Conservation (phyloP, 257 asterid genomes). For the Solanum bulbocastanum region DNA sequence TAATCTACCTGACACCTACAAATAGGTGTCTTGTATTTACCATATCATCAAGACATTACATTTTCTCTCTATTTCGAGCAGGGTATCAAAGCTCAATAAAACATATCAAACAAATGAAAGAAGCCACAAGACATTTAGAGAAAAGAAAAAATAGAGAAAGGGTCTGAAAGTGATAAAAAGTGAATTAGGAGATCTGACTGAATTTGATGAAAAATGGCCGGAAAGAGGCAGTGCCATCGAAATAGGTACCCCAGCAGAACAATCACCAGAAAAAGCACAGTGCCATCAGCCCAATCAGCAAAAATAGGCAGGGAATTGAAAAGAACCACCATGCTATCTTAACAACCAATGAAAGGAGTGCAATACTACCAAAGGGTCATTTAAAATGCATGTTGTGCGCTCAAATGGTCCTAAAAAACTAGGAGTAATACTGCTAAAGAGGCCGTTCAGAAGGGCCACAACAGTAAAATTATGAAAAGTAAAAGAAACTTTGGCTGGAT, state of each 20-base stretch:
- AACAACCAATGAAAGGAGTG: neutral
- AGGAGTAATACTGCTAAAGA: neutral
- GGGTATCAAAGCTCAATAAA: neutral
- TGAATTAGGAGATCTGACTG: neutral
- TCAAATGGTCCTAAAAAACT: neutral
- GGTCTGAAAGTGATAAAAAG: neutral
- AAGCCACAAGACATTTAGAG: neutral
- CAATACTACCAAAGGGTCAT: neutral
- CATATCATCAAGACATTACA: neutral
- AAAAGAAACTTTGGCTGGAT: neutral
- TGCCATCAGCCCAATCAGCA: neutral
- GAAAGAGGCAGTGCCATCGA: neutral
- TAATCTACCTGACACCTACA: neutral
- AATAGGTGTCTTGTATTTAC: neutral
- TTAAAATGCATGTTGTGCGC: neutral
- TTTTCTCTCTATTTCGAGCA: neutral
- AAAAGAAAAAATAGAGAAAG: neutral
- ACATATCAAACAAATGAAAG: neutral
- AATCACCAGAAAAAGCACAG: neutral
- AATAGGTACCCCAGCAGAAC: neutral
- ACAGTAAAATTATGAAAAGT: neutral
- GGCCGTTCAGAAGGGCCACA: neutral
- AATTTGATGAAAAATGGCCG: neutral
- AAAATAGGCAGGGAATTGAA: neutral
- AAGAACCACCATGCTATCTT: neutral